Percentiles rank a stretch among this genome's conserved stretches.
These are phyloP conservation scores for Schwanniomyces sp. DNA, from an alignment of 805 yeast species.

Conservation along the genomic window DNA sequence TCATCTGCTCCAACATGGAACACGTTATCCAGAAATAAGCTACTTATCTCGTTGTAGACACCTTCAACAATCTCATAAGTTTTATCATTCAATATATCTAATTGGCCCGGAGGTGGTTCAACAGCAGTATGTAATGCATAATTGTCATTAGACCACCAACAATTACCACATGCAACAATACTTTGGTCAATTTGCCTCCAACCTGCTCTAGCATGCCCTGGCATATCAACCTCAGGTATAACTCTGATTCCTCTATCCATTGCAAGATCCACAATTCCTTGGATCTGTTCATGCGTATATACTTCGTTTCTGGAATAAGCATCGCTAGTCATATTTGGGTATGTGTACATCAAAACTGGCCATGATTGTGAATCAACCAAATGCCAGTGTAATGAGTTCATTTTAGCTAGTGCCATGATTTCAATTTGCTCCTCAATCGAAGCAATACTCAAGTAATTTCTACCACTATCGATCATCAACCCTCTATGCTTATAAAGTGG, in stretches of 20 bases:
- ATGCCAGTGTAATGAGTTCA: slow-evolving; percentile 45
- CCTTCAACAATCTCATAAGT: slow-evolving; percentile 32
- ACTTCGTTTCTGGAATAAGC: slow-evolving; percentile 33
- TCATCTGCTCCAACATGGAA: slow-evolving; percentile 46
- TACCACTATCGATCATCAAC: slow-evolving; percentile 36
- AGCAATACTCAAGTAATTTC: slow-evolving; percentile 30
- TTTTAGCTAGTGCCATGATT: slow-evolving; percentile 34
- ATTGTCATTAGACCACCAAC: slow-evolving; percentile 22
- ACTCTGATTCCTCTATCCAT: slow-evolving; percentile 36
- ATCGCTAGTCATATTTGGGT: slow-evolving; percentile 38
- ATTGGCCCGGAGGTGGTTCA: slow-evolving; percentile 44
- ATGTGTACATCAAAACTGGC: slow-evolving; percentile 32
- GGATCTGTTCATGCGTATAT: slow-evolving; percentile 26
- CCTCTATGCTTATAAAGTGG: slow-evolving; percentile 41
- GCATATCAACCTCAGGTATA: slow-evolving; percentile 42
- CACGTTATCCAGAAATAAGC: slow-evolving; percentile 31
- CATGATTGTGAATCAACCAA: slow-evolving; percentile 39
- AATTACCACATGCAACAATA: slow-evolving; percentile 29
- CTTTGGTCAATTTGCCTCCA: slow-evolving; percentile 29
- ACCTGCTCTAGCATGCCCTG: slow-evolving; percentile 43
- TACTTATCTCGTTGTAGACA: slow-evolving; percentile 32
- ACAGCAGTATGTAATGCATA: slow-evolving; percentile 21
- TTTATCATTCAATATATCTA: slow-evolving; percentile 29
- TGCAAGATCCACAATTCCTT: slow-evolving; percentile 30
- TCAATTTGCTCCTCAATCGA: slow-evolving; percentile 35